These are phyloP conservation scores for Wickerhamomyces alni DNA, from an alignment of 805 yeast genomes.

Conservation along the genomic window DNA sequence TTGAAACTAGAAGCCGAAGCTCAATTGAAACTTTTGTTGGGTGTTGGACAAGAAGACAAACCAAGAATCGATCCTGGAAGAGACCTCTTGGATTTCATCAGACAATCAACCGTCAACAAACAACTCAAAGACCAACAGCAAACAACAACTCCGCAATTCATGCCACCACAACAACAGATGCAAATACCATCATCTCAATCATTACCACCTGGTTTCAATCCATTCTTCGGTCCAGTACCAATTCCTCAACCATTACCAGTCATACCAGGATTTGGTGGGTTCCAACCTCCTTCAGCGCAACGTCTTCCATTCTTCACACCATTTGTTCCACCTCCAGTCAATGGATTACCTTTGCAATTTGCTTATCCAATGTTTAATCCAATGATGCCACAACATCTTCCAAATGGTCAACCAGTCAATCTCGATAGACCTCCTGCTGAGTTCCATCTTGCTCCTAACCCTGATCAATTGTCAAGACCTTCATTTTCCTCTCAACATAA, in stretches of 20 bases:
- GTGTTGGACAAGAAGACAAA: constrained; percentile 37
- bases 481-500: constrained; percentile 19
- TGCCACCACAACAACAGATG: too few species aligned
- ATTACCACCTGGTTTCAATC: constrained; percentile 1
- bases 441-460: constrained; percentile 28
- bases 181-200: not conserved
- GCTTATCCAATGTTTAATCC: not conserved
- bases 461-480: constrained; percentile 33
- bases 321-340: constrained; percentile 14
- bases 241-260: constrained; percentile 7
- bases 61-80: constrained; percentile 62
- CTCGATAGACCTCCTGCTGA: constrained; percentile 6
- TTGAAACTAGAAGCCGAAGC: constrained; percentile 58
- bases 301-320: constrained; percentile 17
- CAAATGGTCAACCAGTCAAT: constrained; percentile 10
- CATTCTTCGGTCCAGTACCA: constrained; percentile 7
- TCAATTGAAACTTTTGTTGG: constrained; percentile 58
- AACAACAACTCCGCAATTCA: constrained; percentile 1
- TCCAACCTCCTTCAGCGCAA: constrained; percentile 18
- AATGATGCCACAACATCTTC: constrained; percentile 5
- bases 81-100: constrained; percentile 61
- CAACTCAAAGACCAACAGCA: constrained; percentile 13
- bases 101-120: constrained; percentile 33
- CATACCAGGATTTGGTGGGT: constrained; percentile 11
- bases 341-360: constrained; percentile 2